These are phyloP conservation scores for Sporisorium iseilematis-ciliati DNA, from an alignment of 1,284 basidiomycete genomes.

Conservation along the genomic window DNA sequence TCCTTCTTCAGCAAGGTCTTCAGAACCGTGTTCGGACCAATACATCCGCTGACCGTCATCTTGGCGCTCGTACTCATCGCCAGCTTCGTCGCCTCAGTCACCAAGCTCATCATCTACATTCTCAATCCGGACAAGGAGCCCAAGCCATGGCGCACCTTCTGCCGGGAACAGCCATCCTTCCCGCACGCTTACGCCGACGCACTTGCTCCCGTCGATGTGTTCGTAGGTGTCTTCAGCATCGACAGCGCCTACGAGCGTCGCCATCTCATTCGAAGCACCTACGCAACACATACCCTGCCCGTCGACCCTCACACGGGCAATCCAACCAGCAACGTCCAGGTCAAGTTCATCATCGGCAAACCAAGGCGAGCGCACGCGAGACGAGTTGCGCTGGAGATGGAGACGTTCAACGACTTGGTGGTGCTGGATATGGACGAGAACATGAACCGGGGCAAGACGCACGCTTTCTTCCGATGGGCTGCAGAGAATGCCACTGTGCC, in stretches of 20 bases:
- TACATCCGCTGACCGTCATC: constrained; percentile 57
- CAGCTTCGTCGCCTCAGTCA: constrained; percentile 57
- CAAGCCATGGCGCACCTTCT: constrained; percentile 92
- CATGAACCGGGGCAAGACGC: constrained; percentile 90
- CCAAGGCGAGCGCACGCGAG: constrained; percentile 84
- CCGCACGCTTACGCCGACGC: constrained; percentile 73
- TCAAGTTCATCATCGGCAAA: constrained; percentile 90
- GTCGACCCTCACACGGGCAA: constrained; percentile 63
- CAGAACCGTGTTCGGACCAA: constrained; percentile 50
- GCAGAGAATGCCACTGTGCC: constrained; percentile 91
- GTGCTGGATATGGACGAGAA: constrained; percentile 87
- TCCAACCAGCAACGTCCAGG: constrained; percentile 78
- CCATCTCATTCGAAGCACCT: constrained; percentile 89
- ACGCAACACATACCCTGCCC: constrained; percentile 78
- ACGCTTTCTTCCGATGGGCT: constrained; percentile 87
- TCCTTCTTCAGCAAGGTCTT: constrained; percentile 50
- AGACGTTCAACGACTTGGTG: constrained; percentile 90
- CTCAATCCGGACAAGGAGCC: constrained; percentile 96
- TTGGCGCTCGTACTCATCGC: constrained; percentile 55
- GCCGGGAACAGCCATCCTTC: constrained; percentile 74
- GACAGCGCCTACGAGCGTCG: constrained; percentile 83
- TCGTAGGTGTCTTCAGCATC: constrained; percentile 90
- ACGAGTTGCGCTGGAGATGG: constrained; percentile 87
- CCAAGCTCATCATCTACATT: constrained; percentile 80
- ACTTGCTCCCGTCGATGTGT: constrained; percentile 87